Conservation (phyloP, 148 eudicot genomes). For the Suaeda aralocaspica region DNA sequence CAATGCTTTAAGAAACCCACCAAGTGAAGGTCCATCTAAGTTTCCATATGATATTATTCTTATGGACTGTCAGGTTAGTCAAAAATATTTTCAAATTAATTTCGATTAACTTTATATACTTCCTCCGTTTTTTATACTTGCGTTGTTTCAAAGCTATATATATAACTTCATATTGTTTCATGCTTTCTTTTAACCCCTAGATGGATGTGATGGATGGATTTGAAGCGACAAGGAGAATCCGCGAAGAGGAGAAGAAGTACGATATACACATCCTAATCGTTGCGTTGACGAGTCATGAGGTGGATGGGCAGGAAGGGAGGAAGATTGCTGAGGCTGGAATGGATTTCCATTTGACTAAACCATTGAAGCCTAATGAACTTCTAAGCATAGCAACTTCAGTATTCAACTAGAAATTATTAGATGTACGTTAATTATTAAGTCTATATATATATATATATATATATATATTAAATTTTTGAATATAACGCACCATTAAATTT, state of each 20-base stretch:
- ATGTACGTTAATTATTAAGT: too few relatives aligned
- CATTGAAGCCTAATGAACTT: slow-evolving; percentile 40
- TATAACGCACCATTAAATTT: too few relatives aligned
- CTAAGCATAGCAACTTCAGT: too few relatives aligned
- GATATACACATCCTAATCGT: slow-evolving; percentile 57
- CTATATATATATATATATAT: too few relatives aligned
- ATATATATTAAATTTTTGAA: too few relatives aligned
- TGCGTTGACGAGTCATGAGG: slow-evolving; percentile 60
- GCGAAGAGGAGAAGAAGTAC: slow-evolving; percentile 51
- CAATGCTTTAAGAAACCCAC: slow-evolving; percentile 9
- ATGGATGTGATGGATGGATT: slow-evolving; percentile 75
- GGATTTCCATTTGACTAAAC: slow-evolving; percentile 57
- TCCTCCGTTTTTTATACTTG: too few relatives aligned
- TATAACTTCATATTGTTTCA: too few relatives aligned
- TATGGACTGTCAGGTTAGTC: slow-evolving; percentile 46
- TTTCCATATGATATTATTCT: slow-evolving; percentile 63
- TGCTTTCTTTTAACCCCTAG: too few relatives aligned
- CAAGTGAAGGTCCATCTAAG: slow-evolving; percentile 15
- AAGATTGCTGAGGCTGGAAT: slow-evolving; percentile 50
- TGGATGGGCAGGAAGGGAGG: slow-evolving; percentile 35
- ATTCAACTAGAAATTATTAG: too few relatives aligned
- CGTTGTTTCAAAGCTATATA: too few relatives aligned
- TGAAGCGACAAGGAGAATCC: slow-evolving; percentile 57
- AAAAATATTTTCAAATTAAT: background rate
- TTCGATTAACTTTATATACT: too few relatives aligned